Percentiles rank a stretch among this genome's conserved stretches.
phyloP scores from a whole-genome alignment of 306 rosid genomes.

The Adenanthera pavonina region DNA sequence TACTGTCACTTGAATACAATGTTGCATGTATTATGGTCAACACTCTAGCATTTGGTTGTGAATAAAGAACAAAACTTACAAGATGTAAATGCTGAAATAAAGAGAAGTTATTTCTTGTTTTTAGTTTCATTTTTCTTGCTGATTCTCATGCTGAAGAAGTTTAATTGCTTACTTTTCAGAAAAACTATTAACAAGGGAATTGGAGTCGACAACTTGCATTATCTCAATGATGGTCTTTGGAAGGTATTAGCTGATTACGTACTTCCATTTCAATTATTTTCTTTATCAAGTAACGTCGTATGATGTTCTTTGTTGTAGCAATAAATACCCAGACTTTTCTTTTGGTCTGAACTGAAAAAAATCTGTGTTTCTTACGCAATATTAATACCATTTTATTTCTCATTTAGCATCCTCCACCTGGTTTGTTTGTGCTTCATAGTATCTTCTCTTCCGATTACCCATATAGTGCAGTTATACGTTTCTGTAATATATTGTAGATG shows the following conservation, averaged over 20 bases:
- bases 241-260: slow-evolving; percentile 62
- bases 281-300: slow-evolving; percentile 5
- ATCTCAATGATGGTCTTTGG: slow-evolving; percentile 99
- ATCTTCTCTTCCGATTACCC: not conserved
- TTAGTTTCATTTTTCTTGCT: slow-evolving; percentile 23
- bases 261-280: slow-evolving; percentile 20
- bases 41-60: slow-evolving; percentile 4
- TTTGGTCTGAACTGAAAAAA: slow-evolving; percentile 1
- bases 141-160: slow-evolving; percentile 31
- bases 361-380: slow-evolving; percentile 7
- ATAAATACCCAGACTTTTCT: not conserved
- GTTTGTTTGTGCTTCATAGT: not conserved
- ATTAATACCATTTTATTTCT: too few species aligned
- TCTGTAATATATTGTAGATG: slow-evolving; percentile 55
- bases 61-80: slow-evolving; percentile 16
- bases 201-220: slow-evolving; percentile 97
- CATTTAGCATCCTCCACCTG: not conserved
- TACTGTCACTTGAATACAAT: not conserved
- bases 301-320: not conserved
- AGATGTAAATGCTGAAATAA: slow-evolving; percentile 9
- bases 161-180: slow-evolving; percentile 58
- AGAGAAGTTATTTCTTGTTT: not conserved
- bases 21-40: slow-evolving; percentile 22
- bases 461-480: slow-evolving; percentile 7
- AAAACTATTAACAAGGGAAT: slow-evolving; percentile 90